Evolutionary conservation across 2,329 filamentous ascomycete genomes (phyloP), one percentile per base, ranked within the genome.

Genomic region (Colletotrichum lentis): DNA sequence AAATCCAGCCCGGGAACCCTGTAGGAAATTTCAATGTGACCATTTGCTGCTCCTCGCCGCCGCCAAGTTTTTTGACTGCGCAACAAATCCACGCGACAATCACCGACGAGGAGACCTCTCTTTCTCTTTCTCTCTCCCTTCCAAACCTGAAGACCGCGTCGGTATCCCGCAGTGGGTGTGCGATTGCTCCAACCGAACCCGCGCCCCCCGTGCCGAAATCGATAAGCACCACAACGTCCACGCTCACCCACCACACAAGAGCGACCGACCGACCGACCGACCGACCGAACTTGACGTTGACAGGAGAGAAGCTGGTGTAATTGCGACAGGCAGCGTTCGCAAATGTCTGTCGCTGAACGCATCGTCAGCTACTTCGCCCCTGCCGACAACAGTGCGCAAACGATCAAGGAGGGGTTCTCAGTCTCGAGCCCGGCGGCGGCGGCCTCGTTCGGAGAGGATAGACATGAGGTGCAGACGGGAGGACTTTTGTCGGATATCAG

Each of bases 311-410:
- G 22, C 54, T 35, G 56, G 65, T 54, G 39, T 46, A 54, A 43
- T 31, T 47, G 52, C 67, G 67, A 69, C 62, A 61, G 66, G 46
- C 66, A 52, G 24, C 47, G 37, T 44, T 53, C 44, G 66, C 66
- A 65, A 80, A 88, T 87, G 86, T 87, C 84, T 81, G 79, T 86
- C 79, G 82, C 82, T 77, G 85, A 84, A 76, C 81, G 82, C 72
- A 78, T 87, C 74, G 78, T 81, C 75, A 82, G 79, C 76, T 77
- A 85, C 77, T 84, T 87, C 77, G 79, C 83, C 78, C 77, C 80
- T 76, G 73, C 75, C 74, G 70, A 73, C 69, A 73, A 73, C 70
- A 70, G 77, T 67, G 62, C 73, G 73, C 71, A 57, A 64, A 60
- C 68, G 27, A 64, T 39, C 37, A 43, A 54, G 56, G 66, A 58